Evolutionary conservation across 805 yeast species (phyloP), one percentile per base, ranked within the genome.

Genomic region (Ogataea pilisensis): DNA sequence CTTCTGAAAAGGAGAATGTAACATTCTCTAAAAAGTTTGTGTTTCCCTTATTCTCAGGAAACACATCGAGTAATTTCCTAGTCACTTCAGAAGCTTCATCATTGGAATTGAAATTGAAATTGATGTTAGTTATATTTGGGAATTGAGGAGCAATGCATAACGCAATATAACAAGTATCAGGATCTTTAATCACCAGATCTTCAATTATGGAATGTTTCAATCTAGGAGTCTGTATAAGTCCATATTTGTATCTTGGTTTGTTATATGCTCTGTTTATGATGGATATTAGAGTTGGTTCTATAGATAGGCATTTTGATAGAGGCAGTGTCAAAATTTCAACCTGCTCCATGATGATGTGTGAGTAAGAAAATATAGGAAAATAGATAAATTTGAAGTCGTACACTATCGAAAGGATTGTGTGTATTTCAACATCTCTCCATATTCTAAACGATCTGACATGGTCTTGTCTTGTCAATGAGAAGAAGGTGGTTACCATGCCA

Each of bases 201-300:
- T 47, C 42, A 18, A 60, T 48, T 3, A 62, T 29, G 11, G 51
- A 46, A 7, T 49, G 21, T 35, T 66, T 64, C 21, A 78, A 61
- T 39, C 85, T 61, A 5, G 67, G 59, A 0, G 73, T 59, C 13
- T 49, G 45, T 16, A 78, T 66, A 7, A 74, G 52, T 1, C 65
- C 63, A 49, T 61, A 78, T 46, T 65, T 66, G 54, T 44, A 65
- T 41, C 72, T 59, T 8, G 75, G 72, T 43, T 70, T 73, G 44
- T 70, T 61, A 54, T 77, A 78, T 1, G 78, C 77, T 40, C 66
- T 63, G 52, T 78, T 78, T 42, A 78, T 55, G n/a, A 72, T 41
- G 7, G 53, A 42, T 5, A 52, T 42, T 24, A 71, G 38, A 18
- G 35, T 38, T 4, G 39, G 24, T 34, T 63, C 64, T 11, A 51